Base-by-base conservation (phyloP, 2,329 filamentous ascomycete genomes). In the Drechslerella stenobrocha region DNA sequence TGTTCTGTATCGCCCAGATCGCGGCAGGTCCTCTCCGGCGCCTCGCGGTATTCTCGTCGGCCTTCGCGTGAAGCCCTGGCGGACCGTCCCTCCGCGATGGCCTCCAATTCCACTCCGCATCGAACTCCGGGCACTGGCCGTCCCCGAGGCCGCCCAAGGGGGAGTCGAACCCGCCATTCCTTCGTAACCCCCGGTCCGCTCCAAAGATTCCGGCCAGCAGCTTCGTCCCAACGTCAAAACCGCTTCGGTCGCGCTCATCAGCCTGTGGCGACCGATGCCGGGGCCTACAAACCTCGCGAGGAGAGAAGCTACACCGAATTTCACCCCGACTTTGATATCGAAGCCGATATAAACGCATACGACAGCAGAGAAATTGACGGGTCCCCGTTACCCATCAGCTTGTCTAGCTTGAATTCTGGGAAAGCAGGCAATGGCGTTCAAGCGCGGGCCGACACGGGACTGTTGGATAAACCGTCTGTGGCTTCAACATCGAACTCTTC, bases 301-400 rank as follows among this genome's bases (percentile, higher is more conserved):
- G 93, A 98, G 79, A 86, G 92, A 70, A 89, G 90, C 52, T 98
- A 92, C 90, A 91, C 96, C 74, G 93, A 98, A 76, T 97, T 97
- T 71, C 93, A 98, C 76, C 90, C 90, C 0, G 89, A 96, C 73
- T 83, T 98, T 52, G 91, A 97, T 78, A 90, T 96, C 48, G 90
- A 96, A 59, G 82, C 82, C 9, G 84, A 83, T 2, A 87, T 96
- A 70, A 84, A 87, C 71, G 81, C 96, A 1, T 91, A 91, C 74
- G 84, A 83, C 48, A 86, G 90, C 1, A 86, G 93, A 70, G 89
- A 95, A 71, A 87, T 97, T 4, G 92, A 97, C 75, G 89, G 90
- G 13, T 32, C 50, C 1, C 63, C 55, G 18, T 35, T 67, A n/a
- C 55, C 63, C 35, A 51, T 47, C 35, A 45, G 55, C 35, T 11